phyloP scores from a whole-genome alignment of 2,329 filamentous ascomycete genomes.

The Chalara sp. region DNA sequence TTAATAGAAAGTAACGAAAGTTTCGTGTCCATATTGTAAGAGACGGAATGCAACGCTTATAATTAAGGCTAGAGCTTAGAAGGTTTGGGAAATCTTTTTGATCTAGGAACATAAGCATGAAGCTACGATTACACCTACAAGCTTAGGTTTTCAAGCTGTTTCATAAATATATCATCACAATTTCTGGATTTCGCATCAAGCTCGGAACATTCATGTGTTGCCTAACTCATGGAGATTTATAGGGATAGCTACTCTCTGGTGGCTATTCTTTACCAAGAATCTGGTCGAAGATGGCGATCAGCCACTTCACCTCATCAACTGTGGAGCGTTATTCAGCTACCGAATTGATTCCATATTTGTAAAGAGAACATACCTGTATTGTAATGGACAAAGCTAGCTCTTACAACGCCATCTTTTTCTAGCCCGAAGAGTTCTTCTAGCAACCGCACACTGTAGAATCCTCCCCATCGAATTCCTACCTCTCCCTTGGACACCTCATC shows the following conservation, averaged over 20 bases:
- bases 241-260: slow-evolving; percentile 34
- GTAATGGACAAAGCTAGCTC: slow-evolving; percentile 69
- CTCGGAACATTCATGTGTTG: not conserved
- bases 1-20: too few relatives aligned
- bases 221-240: slow-evolving; percentile 19
- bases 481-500: slow-evolving; percentile 44
- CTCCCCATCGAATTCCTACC: slow-evolving; percentile 61
- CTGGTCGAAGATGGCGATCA: slow-evolving; percentile 43
- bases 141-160: too few relatives aligned
- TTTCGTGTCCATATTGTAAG: too few relatives aligned
- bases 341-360: not conserved
- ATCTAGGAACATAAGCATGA: too few relatives aligned
- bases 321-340: slow-evolving; percentile 7
- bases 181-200: too few relatives aligned
- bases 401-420: slow-evolving; percentile 54
- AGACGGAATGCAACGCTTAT: too few relatives aligned
- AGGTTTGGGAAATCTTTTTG: too few relatives aligned
- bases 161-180: too few relatives aligned
- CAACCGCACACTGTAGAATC: slow-evolving; percentile 62
- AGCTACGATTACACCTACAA: too few relatives aligned
- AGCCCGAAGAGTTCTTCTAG: slow-evolving; percentile 52
- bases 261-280: slow-evolving; percentile 27
- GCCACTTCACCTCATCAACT: slow-evolving; percentile 49
- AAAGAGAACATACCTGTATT: slow-evolving; percentile 51
- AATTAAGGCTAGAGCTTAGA: too few relatives aligned